Conservation (phyloP, 2,329 filamentous ascomycete genomes). For the Microdochium bolleyi region DNA sequence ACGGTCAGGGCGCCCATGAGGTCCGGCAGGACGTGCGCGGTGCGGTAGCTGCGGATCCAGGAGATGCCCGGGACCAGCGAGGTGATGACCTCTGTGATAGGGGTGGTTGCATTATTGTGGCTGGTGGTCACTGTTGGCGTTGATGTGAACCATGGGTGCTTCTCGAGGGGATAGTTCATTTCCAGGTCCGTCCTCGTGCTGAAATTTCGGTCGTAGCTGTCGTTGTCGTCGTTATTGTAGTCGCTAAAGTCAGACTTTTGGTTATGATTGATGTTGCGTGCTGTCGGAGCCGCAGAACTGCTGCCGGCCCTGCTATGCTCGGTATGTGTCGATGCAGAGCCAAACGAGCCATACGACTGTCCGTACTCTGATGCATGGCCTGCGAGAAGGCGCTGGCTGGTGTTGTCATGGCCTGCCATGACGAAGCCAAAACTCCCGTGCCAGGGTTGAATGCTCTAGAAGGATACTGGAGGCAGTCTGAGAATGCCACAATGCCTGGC, state of each 20-base stretch:
- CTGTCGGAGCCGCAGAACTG: not conserved
- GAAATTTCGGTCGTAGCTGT: not conserved
- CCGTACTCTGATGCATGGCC: not conserved
- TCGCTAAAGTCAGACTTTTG: not conserved
- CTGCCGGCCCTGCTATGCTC: not conserved
- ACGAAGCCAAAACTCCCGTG: not conserved
- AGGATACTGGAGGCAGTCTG: too few relatives aligned
- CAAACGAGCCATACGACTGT: not conserved
- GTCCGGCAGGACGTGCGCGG: slow-evolving; percentile 58
- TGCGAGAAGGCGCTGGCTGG: not conserved
- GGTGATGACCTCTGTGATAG: not conserved
- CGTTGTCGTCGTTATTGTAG: not conserved
- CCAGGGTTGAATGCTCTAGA: too few relatives aligned
- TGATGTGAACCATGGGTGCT: not conserved
- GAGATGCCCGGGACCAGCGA: slow-evolving; percentile 51
- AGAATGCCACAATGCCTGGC: too few relatives aligned
- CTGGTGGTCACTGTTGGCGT: not conserved
- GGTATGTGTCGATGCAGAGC: not conserved
- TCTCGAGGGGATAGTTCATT: not conserved
- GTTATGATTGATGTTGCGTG: not conserved
- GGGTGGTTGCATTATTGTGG: not conserved
- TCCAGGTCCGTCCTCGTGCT: not conserved
- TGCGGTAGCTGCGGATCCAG: slow-evolving; percentile 62
- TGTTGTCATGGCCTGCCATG: not conserved
- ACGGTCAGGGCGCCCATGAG: slow-evolving; percentile 64